Evolutionary conservation across 2,329 filamentous ascomycete genomes (phyloP), one percentile per base, ranked within the genome.

Genomic region (Didymella glomerata): DNA sequence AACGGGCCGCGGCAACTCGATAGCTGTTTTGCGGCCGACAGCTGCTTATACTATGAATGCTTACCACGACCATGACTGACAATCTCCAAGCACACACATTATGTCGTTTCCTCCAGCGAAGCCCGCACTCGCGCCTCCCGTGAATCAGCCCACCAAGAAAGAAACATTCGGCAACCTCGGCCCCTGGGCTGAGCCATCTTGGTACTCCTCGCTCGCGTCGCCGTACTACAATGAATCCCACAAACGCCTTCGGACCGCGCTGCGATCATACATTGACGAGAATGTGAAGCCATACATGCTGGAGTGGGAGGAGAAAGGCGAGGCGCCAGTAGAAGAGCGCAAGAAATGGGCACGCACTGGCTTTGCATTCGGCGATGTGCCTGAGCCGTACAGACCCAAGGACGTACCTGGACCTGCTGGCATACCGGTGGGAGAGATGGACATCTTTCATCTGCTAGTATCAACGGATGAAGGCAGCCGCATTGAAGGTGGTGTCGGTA

Each of bases 161-260:
- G 70, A 75, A 47, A 69, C 71, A 2, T 74, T 76, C 25, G 73
- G 72, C 28, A 75, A 76, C 53, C 65, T 73, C n/a, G 70, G 68
- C 8, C 80, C 80, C 3, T 82, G 80, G 80, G 73, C 71, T 49
- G 80, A 82, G 57, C 80, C 80, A 7, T 75, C 79, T n/a, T 82
- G 79, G 79, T 78, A 75, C 62, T 76, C 78, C 61, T 76, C 78
- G 27, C 80, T 85, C 56, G 77, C 79, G 9, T 83, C 83, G 48
- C 85, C 87, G 0, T 89, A 89, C 76, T 90, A 90, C 79, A 88
- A 82, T 27, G 80, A 83, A 14, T 84, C 84, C 2, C 88, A 90
- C 69, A 82, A 83, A 30, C 77, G 75, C n/a, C 79, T 90, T 1
- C 85, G 86, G 50, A 79, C 84, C 36, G 80, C 78, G 4, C 77